Base-by-base conservation (phyloP, 441 rosid genomes). In the Eutrema salsugineum region DNA sequence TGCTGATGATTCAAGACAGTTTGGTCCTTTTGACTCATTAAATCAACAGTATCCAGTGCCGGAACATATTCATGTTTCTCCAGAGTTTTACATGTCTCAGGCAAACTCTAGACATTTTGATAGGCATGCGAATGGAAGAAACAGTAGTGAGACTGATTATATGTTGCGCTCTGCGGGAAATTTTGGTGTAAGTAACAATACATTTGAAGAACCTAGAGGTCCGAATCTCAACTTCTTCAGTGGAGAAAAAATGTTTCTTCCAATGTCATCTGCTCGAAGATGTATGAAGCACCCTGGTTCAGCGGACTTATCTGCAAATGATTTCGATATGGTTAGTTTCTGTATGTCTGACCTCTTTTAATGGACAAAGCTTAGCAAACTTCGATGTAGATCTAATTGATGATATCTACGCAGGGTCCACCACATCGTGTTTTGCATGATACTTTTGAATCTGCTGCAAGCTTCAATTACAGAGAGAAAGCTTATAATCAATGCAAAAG, bases 301-400 rank as follows among this genome's bases (percentile, higher is more conserved):
- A n/a, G 40, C 56, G 4, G 78, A 79, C 60, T 66, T 81, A 35
- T 68, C 73, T 70, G 76, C 63, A 22, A 81, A 77, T 58, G 82
- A 77, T 51, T 79, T 79, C 46, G 79, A 80, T 70, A 72, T 51
- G 87, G 94, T 88, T 71, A 76, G 91, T 79, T 68, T 73, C 59
- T 72, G 28, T 64, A 55, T 63, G 28, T 56, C 19, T 14, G 10
- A 33, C 20, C 24, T 76, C 61, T 35, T 36, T 44, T 42, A 10
- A 56, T 1, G n/a, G 28, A 28, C 43, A 40, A 66, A 28, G 38
- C 55, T 28, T 24, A 11, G 19, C 24, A 1, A 46, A 32, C 16
- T 9, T 42, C 19, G 51, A 32, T 53, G 14, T 38, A 28, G 35
- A 57, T 58, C 36, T 61, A 47, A 55, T 11, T 54, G 36, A 35